Conservation (phyloP, 2,329 filamentous ascomycete genomes). For the Aotearoamyces nothofagi region DNA sequence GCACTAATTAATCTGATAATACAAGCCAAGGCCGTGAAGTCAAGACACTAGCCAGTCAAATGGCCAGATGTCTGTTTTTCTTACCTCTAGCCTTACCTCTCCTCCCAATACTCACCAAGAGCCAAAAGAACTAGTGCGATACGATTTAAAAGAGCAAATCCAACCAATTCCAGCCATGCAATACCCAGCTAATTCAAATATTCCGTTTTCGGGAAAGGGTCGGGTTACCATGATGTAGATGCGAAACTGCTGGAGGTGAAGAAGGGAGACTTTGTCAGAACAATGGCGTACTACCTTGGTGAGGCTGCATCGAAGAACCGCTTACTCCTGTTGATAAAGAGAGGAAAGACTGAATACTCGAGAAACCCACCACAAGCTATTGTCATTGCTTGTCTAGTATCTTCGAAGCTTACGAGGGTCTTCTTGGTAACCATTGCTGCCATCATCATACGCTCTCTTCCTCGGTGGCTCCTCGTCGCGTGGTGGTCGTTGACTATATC, state of each 20-base stretch:
- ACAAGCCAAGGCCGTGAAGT: constrained; percentile 14
- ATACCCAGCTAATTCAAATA: too few species aligned
- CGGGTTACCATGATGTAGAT: constrained; percentile 11
- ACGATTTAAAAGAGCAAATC: constrained; percentile 14
- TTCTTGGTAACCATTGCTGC: constrained; percentile 54
- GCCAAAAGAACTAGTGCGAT: too few species aligned
- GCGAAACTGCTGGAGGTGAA: constrained; percentile 3
- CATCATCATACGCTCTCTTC: constrained; percentile 31
- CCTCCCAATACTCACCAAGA: constrained; percentile 25
- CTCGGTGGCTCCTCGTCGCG: constrained; percentile 30
- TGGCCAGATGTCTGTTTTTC: constrained; percentile 19
- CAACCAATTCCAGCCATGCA: constrained; percentile 1
- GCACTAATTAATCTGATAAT: constrained; percentile 11
- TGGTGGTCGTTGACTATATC: constrained; percentile 33
- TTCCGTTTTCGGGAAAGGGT: constrained; percentile 4
- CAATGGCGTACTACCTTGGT: constrained; percentile 16
- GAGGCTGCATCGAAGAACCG: constrained; percentile 16
- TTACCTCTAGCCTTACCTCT: constrained; percentile 43
- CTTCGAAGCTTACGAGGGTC: constrained; percentile 53
- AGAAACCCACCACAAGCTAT: constrained; percentile 33
- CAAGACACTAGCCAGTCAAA: constrained; percentile 10
- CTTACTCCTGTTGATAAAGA: constrained; percentile 23
- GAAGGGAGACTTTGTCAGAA: constrained; percentile 2
- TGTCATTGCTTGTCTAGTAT: constrained; percentile 33
- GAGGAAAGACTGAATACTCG: constrained; percentile 22